Base-by-base conservation (phyloP, 805 yeast species). In the Tetrapisispora phaffii region DNA sequence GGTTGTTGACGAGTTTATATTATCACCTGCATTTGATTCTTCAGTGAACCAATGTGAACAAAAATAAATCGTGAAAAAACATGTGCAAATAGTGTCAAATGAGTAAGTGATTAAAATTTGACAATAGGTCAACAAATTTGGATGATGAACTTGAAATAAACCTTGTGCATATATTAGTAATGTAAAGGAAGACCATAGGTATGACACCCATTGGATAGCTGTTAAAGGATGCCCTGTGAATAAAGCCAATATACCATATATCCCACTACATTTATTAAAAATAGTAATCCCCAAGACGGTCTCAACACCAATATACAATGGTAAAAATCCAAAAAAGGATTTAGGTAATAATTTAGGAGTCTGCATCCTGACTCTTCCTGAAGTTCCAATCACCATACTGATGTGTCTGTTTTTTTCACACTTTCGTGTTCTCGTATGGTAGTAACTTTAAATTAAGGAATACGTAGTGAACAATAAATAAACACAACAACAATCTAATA, bases 221-320 rank as follows among this genome's bases (percentile, higher is more conserved):
- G 79, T 80, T 45, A 89, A 71, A 2, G 93, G 93, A 58, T 89
- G 96, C 1, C 96, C 93, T 0, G 97, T 89, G 57, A 90, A 75
- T 22, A 90, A 62, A 1, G 97, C 88, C 20, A 88, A 68, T 31
- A 90, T 69, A 24, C 97, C 98, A 63, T 82, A 90, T 19, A 80
- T 70, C 9, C 97, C 96, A 47, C 95, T 80, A 52, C 89, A 85
- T 60, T 89, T 89, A 68, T 90, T 90, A 50, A 89, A 72, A 32
- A 88, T 74, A 15, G 89, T 83, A 32, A 85, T 70, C 1, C 85
- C 82, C 5, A 88, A 70, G 19, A 83, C 76, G 1, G 86, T 62
- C 62, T 90, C 97, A 21, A 88, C 95, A 13, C 97, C 97, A 21
- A 84, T 72, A 58, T 83, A 86, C 22, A 90, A 73, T 5, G 97